These are phyloP conservation scores for Coprinellus aureogranulatus DNA, from an alignment of 768 basidiomycete species.

Conservation along the genomic window DNA sequence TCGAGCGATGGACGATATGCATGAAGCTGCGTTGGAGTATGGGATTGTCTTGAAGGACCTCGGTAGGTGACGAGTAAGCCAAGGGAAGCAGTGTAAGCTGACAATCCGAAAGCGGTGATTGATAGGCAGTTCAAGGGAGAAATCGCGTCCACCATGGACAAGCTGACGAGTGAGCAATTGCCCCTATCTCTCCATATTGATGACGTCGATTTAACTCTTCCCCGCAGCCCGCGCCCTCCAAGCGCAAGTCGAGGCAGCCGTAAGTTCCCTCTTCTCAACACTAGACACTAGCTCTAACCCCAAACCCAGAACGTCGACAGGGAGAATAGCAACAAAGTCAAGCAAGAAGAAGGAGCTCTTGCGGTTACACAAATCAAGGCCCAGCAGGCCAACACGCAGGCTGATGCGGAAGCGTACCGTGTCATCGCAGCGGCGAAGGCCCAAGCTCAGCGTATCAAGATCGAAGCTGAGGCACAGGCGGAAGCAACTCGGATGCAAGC, in stretches of 20 bases:
- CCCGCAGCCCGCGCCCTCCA: constrained; percentile 67
- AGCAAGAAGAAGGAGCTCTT: constrained; percentile 78
- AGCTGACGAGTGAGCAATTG: constrained; percentile 59
- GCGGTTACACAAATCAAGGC: constrained; percentile 77
- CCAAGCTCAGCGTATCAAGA: constrained; percentile 64
- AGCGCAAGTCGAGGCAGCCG: constrained; percentile 84
- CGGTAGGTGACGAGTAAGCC: constrained; percentile 35
- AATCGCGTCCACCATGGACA: constrained; percentile 82
- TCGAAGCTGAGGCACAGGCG: constrained; percentile 75
- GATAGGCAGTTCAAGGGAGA: constrained; percentile 89
- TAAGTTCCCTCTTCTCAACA: constrained; percentile 29
- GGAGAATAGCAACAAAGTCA: constrained; percentile 85
- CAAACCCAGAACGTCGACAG: constrained; percentile 68
- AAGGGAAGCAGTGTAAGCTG: background rate
- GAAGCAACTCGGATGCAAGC: constrained; percentile 75
- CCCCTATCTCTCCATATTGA: background rate
- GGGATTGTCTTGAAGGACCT: constrained; percentile 82
- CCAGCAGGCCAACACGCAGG: constrained; percentile 58
- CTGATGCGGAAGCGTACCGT: constrained; percentile 74
- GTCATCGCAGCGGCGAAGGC: constrained; percentile 74
- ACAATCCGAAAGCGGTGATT: constrained; percentile 60
- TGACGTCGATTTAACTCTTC: constrained; percentile 9
- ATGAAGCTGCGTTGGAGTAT: constrained; percentile 76
- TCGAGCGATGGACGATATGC: constrained; percentile 85
- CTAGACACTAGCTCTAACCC: background rate